Base-by-base conservation (phyloP, 768 basidiomycete species). In the Arthromyces matolae region DNA sequence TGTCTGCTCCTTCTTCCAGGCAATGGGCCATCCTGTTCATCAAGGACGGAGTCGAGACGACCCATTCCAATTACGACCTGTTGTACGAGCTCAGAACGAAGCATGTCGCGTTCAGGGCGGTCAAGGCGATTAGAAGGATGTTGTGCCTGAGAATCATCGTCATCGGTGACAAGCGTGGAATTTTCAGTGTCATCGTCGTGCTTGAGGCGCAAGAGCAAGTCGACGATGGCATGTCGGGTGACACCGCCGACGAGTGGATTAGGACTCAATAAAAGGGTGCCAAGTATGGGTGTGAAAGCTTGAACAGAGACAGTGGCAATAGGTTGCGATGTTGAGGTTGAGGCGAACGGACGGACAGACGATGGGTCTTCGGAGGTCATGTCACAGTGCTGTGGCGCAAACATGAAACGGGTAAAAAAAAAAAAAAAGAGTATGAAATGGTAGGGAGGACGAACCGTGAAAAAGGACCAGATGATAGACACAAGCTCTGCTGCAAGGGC, bases 21-120 rank as follows among this genome's bases (percentile, higher is more conserved):
- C 19, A 29, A 20, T 19, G 53, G 27, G 22, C 62, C 59, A 12
- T 61, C 56, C 13, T 67, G 61, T 14, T 55, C 36, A 45, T 70
- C 65, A 19, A 72, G 67, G 55, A n/a, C n/a, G n/a, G n/a, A n/a
- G n/a, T 76, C 77, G 3, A 97, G 72, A 18, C 83, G 73, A 8
- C 90, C 90, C 75, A 97, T 88, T 24, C 92, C 93, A 43, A 96
- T 84, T 46, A 95, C 84, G 52, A 97, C 84, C 28, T 91, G 89
- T 45, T 87, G 77, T 6, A 95, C 62, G 34, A 97, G 77, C 67
- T 95, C 93, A 25, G 80, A 76, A 59, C 89, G 84, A 53, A 96
- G 81, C 62, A 89, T 66, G 5, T 69, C 69, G 47, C 86, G 72
- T 56, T 90, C 81, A 18, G 66, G 58, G 32, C 43, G 59, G 5